phyloP scores from a whole-genome alignment of 225 moss, liverwort and hornwort species.

The Polytrichum commune region DNA sequence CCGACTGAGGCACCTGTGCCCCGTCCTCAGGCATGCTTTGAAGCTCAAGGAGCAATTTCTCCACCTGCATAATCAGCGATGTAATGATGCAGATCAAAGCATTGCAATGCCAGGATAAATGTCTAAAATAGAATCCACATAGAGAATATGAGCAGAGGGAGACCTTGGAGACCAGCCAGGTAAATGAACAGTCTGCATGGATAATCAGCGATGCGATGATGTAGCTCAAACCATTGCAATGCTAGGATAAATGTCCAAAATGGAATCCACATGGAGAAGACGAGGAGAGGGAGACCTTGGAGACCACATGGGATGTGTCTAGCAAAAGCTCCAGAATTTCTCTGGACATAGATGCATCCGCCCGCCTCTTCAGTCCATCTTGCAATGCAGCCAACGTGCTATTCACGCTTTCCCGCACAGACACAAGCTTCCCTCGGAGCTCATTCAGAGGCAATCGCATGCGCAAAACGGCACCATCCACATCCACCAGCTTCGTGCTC shows the following conservation, averaged over 20 bases:
- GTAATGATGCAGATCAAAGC: background rate
- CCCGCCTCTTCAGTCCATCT: slow-evolving; percentile 81
- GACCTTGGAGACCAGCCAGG: too few species aligned
- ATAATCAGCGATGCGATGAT: too few species aligned
- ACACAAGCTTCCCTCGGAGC: slow-evolving; percentile 62
- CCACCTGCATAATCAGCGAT: slow-evolving; percentile 35
- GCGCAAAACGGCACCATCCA: slow-evolving; percentile 89
- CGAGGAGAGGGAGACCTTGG: slow-evolving; percentile 54
- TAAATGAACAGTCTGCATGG: too few species aligned
- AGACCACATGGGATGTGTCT: slow-evolving; percentile 92
- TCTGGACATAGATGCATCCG: slow-evolving; percentile 77
- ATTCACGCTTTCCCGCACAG: slow-evolving; percentile 66
- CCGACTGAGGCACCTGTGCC: slow-evolving; percentile 39
- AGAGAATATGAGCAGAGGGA: too few species aligned
- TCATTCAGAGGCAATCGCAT: slow-evolving; percentile 95
- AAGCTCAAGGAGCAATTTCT: slow-evolving; percentile 85
- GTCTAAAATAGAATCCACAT: too few species aligned
- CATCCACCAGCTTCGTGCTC: slow-evolving; percentile 88
- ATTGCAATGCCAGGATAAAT: background rate
- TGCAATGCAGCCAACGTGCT: slow-evolving; percentile 70
- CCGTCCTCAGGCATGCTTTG: slow-evolving; percentile 84
- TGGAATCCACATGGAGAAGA: background rate
- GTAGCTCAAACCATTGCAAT: too few species aligned
- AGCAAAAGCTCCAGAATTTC: slow-evolving; percentile 82
- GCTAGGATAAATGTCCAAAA: background rate